Evolutionary conservation across 2,329 filamentous ascomycete genomes (phyloP).

Genomic region (Calonectria henricotiae): DNA sequence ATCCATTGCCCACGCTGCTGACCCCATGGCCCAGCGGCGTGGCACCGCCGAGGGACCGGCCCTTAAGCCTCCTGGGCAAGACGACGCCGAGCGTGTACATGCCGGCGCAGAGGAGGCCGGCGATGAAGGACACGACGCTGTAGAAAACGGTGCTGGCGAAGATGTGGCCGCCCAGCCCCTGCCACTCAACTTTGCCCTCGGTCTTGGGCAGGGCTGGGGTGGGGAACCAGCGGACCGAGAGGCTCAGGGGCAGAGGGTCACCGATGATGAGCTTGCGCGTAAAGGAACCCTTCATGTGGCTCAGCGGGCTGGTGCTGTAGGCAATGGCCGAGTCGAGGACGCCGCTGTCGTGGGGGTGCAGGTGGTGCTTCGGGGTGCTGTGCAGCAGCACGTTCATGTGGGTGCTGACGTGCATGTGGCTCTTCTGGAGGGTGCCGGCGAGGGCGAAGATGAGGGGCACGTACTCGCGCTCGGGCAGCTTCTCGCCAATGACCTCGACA

Average conservation of each 20-base stretch:
- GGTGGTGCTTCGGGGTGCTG: constrained; percentile 74
- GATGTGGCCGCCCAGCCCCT: constrained; percentile 76
- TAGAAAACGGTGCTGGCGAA: constrained; percentile 78
- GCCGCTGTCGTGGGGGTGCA: constrained; percentile 78
- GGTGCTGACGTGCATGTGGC: constrained; percentile 92
- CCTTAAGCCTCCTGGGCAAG: constrained; percentile 69
- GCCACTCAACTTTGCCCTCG: constrained; percentile 78
- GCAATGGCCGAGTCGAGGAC: constrained; percentile 90
- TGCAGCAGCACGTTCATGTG: constrained; percentile 92
- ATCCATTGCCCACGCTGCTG: constrained; percentile 69
- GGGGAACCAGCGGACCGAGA: constrained; percentile 91
- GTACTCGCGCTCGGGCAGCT: constrained; percentile 71
- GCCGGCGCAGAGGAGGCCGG: constrained; percentile 69
- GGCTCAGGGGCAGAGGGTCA: constrained; percentile 83
- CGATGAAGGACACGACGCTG: constrained; percentile 72
- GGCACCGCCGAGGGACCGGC: constrained; percentile 69
- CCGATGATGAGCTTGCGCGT: constrained; percentile 85
- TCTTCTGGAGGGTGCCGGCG: constrained; percentile 89
- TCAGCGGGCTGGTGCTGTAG: constrained; percentile 85
- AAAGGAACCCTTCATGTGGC: constrained; percentile 70
- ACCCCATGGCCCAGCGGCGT: constrained; percentile 73
- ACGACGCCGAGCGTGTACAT: constrained; percentile 76
- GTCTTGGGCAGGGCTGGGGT: constrained; percentile 79
- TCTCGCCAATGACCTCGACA: constrained; percentile 70
- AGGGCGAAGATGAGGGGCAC: constrained; percentile 91